Evolutionary conservation across 306 rosid genomes (phyloP).

Genomic region (Leucaena leucocephala): DNA sequence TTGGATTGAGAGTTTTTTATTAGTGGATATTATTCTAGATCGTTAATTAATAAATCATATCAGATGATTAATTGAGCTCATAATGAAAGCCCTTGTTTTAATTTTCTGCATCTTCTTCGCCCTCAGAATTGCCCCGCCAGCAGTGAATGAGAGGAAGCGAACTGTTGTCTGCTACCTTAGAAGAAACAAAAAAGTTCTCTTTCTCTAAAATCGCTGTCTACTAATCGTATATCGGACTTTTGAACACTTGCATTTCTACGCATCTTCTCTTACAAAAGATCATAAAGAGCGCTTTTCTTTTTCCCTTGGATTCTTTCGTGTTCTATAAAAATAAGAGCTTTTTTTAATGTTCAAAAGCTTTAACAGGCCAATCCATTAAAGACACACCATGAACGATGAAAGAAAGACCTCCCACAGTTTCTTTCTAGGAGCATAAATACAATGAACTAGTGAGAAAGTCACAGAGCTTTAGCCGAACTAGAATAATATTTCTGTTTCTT

Average conservation of each 20-base stretch:
- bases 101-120: not conserved
- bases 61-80: not conserved
- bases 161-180: not conserved
- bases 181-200: not conserved
- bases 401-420: not conserved
- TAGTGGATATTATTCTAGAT: not conserved
- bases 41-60: not conserved
- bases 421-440: not conserved
- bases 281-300: not conserved
- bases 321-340: not conserved
- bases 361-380: not conserved
- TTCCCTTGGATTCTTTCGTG: not conserved
- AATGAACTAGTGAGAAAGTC: slow-evolving; percentile 47
- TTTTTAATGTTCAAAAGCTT: slow-evolving; percentile 9
- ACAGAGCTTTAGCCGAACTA: slow-evolving; percentile 34
- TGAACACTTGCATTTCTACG: not conserved
- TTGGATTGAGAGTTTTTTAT: not conserved
- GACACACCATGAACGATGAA: not conserved
- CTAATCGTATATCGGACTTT: not conserved
- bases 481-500: not conserved
- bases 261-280: not conserved
- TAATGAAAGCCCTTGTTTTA: not conserved
- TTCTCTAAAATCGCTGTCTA: not conserved
- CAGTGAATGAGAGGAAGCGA: not conserved
- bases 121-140: not conserved